A percentile compares a stretch with the other conserved stretches of the same genome.
phyloP scores from a whole-genome alignment of 257 asterid species.

The Salvia miltiorrhiza region DNA sequence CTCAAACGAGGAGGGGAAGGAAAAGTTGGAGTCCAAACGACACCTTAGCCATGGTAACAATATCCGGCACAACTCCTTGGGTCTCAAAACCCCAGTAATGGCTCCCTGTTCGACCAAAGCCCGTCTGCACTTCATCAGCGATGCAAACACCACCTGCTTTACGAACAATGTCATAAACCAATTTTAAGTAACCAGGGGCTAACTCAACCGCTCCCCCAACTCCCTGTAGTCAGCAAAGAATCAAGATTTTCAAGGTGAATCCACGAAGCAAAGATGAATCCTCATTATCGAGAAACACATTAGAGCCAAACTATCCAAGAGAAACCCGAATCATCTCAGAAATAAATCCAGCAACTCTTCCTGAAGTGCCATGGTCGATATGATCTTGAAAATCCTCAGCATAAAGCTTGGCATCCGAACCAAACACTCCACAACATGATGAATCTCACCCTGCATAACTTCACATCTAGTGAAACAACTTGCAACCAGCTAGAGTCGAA shows the following conservation, averaged over 20 bases:
- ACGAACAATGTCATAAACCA: conserved; percentile 75
- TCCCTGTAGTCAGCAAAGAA: conserved; percentile 56
- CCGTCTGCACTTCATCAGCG: conserved; percentile 98
- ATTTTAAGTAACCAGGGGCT: conserved; percentile 91
- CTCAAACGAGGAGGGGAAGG: background rate
- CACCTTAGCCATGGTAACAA: conserved; percentile 99
- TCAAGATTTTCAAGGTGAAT: no score
- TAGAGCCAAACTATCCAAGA: background rate
- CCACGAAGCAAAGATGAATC: no score
- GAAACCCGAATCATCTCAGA: conserved; percentile 92
- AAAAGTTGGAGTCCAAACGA: no score
- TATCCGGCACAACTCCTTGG: conserved; percentile 92
- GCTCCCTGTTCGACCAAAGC: conserved; percentile 95
- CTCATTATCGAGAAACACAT: background rate
- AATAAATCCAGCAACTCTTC: conserved; percentile 89
- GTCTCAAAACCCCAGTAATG: conserved; percentile 99
- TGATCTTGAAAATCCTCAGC: conserved; percentile 92
- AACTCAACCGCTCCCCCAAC: conserved; percentile 97
- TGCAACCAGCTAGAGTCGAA: background rate
- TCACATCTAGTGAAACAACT: background rate
- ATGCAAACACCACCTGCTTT: conserved; percentile 97
- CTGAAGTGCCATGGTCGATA: conserved; percentile 90
- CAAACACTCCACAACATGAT: conserved; percentile 90
- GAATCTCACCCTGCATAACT: conserved; percentile 75
- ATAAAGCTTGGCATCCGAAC: conserved; percentile 68